Percentiles rank a stretch among this genome's conserved stretches.
These are phyloP conservation scores for Strobilomyces echinocephalus DNA, from an alignment of 768 basidiomycete species.

Conservation along the genomic window DNA sequence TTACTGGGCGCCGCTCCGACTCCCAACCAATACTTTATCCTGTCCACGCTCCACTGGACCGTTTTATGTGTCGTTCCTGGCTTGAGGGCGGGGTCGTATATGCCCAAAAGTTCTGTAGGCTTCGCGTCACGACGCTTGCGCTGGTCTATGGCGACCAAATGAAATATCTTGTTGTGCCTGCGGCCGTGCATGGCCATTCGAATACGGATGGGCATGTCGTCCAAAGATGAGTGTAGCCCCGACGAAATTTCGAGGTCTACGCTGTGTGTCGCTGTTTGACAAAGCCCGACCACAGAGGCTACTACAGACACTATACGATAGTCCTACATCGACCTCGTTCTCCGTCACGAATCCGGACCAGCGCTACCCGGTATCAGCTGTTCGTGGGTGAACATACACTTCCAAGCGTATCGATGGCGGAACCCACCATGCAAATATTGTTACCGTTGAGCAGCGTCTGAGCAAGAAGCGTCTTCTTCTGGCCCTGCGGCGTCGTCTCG, in stretches of 20 bases:
- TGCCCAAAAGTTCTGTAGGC: constrained; percentile 83
- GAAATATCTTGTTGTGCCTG: constrained; percentile 71
- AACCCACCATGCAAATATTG: constrained; percentile 90
- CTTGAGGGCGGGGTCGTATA: constrained; percentile 68
- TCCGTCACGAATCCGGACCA: constrained; percentile 46
- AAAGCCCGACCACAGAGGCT: no score
- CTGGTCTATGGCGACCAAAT: constrained; percentile 79
- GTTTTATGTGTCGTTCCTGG: constrained; percentile 57
- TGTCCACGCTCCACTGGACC: constrained; percentile 85
- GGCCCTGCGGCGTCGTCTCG: constrained; percentile 79
- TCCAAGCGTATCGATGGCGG: background rate
- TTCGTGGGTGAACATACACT: constrained; percentile 2
- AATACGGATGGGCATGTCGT: constrained; percentile 74
- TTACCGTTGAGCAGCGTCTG: constrained; percentile 92
- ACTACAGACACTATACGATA: no score
- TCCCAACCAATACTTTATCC: constrained; percentile 86
- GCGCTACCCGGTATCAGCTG: constrained; percentile 69
- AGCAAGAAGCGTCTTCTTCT: constrained; percentile 73
- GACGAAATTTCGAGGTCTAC: background rate
- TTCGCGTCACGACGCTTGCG: constrained; percentile 71
- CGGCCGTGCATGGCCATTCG: constrained; percentile 80
- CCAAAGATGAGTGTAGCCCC: background rate
- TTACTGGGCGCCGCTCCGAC: constrained; percentile 81
- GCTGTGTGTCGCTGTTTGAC: constrained; percentile 28
- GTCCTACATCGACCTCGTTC: background rate